Percentiles rank a stretch among this genome's conserved stretches.
These are phyloP conservation scores for Royoungia palumana DNA, from an alignment of 768 basidiomycete genomes.

Conservation along the genomic window DNA sequence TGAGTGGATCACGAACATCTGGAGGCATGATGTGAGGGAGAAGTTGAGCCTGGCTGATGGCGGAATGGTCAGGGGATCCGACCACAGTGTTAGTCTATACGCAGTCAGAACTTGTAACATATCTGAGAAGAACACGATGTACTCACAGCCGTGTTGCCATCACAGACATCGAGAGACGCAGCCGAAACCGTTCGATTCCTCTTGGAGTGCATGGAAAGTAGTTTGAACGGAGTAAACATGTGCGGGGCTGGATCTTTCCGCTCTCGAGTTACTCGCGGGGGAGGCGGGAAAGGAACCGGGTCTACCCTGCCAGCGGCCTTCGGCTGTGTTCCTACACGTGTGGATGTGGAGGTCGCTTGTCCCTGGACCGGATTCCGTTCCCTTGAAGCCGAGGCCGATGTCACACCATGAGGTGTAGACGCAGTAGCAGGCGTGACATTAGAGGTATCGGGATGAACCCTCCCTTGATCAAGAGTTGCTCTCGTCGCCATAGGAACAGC, in stretches of 20 bases:
- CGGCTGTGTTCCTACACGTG: slow-evolving; percentile 12
- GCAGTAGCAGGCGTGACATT: neutral
- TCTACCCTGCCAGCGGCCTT: slow-evolving; percentile 17
- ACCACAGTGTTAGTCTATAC: slow-evolving; percentile 64
- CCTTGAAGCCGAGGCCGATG: slow-evolving; percentile 13
- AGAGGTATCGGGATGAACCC: slow-evolving; percentile 7
- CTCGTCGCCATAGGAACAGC: slow-evolving; percentile 18
- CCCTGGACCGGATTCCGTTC: slow-evolving; percentile 10
- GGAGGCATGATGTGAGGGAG: slow-evolving; percentile 44
- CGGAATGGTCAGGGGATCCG: slow-evolving; percentile 71
- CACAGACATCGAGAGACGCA: slow-evolving; percentile 72
- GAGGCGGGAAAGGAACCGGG: slow-evolving; percentile 29
- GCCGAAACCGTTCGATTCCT: slow-evolving; percentile 67
- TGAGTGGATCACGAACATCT: slow-evolving; percentile 57
- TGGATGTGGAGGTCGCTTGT: slow-evolving; percentile 2
- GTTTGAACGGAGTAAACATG: slow-evolving; percentile 61
- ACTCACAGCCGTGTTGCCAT: slow-evolving; percentile 71
- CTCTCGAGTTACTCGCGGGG: slow-evolving; percentile 30
- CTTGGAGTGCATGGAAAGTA: slow-evolving; percentile 47
- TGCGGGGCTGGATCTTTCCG: slow-evolving; percentile 42
- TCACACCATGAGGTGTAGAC: slow-evolving; percentile 13
- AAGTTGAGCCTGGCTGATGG: slow-evolving; percentile 55
- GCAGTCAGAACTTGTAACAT: slow-evolving; percentile 4
- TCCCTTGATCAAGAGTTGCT: slow-evolving; percentile 21
- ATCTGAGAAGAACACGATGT: neutral